Base-by-base conservation (phyloP, 305 asterid genomes). In the Solanum hybrid region DNA sequence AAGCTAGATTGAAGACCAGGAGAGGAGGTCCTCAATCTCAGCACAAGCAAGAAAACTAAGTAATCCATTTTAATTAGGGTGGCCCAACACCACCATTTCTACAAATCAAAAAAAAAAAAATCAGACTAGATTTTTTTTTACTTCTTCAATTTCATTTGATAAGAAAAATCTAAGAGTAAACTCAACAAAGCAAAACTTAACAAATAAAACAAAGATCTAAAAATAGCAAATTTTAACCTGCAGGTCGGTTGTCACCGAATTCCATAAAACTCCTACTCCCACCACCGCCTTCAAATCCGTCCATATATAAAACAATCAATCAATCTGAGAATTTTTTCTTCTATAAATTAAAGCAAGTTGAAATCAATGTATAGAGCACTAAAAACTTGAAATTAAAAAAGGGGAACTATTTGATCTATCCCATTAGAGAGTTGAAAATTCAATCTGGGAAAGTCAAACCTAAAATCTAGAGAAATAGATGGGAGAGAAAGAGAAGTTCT, bases 241-340 rank as follows among this genome's bases (percentile, higher is more conserved):
- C 93, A 89, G 87, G 17, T 14, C 38, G 87, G 40, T 92, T 94
- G 76, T 95, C 92, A 90, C 94, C 98, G 79, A 95, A 91, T 32
- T 95, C 92, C 80, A 87, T 91, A 82, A 89, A 95, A 92, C 94
- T 93, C 90, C 92, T 96, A 91, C 92, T 89, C 87, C 92, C 93
- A 26, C 94, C 93, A 29, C 94, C 94, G 91, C 91, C 97, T 92
- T 94, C 94, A 90, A 92, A 93, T 87, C 93, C 93, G 89, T 96
- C 99, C 99, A 96, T 97, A 77, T 88, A 79, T 75, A 89, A 89
- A 91, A 87, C 82, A 12, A 66, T 24, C 75, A 27, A 88, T 78
- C 81, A 81, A 86, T 88, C 64, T 87, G 42, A 66, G 36, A 90
- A 60, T 27, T 10, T 7, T 73, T 56, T 2, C 69, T 56, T 29